Evolutionary conservation across 352 stramenopile genomes (phyloP).

Genomic region (Phytophthora cryptogea): DNA sequence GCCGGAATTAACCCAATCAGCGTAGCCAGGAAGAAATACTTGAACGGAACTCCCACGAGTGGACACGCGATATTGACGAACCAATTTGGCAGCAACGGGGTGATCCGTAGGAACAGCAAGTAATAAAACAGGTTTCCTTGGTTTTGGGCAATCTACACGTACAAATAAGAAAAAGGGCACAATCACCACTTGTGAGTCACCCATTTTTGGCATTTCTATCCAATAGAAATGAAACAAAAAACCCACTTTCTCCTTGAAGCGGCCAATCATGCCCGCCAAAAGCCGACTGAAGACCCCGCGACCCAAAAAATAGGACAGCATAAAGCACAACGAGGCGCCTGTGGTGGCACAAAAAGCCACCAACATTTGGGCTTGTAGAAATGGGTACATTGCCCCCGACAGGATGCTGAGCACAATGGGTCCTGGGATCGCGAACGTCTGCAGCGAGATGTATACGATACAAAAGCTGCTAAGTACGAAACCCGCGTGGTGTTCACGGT

Average conservation of each 20-base stretch:
- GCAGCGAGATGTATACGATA: slow-evolving; percentile 85
- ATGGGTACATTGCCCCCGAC: slow-evolving; percentile 88
- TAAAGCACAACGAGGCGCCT: slow-evolving; percentile 82
- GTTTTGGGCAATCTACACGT: slow-evolving; percentile 85
- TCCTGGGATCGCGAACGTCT: slow-evolving; percentile 89
- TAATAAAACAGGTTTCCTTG: slow-evolving; percentile 89
- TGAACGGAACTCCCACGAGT: slow-evolving; percentile 83
- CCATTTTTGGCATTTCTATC: neutral
- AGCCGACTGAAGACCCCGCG: slow-evolving; percentile 70
- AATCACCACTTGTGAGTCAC: neutral
- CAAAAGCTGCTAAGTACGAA: slow-evolving; percentile 85
- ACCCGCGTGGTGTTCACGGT: slow-evolving; percentile 71
- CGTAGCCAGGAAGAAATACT: slow-evolving; percentile 86
- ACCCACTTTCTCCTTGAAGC: slow-evolving; percentile 77
- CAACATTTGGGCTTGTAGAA: slow-evolving; percentile 74
- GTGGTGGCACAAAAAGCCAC: slow-evolving; percentile 86
- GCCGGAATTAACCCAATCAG: slow-evolving; percentile 80
- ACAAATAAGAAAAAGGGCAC: slow-evolving; percentile 3
- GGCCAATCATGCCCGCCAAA: slow-evolving; percentile 71
- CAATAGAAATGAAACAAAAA: neutral
- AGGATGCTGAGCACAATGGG: slow-evolving; percentile 89
- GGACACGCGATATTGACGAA: slow-evolving; percentile 90
- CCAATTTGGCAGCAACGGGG: slow-evolving; percentile 88
- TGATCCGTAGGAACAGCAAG: slow-evolving; percentile 89
- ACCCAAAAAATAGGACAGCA: slow-evolving; percentile 87